These are phyloP conservation scores for Cryoendolithus antarcticus DNA, from an alignment of 2,329 filamentous ascomycete genomes.

Conservation along the genomic window DNA sequence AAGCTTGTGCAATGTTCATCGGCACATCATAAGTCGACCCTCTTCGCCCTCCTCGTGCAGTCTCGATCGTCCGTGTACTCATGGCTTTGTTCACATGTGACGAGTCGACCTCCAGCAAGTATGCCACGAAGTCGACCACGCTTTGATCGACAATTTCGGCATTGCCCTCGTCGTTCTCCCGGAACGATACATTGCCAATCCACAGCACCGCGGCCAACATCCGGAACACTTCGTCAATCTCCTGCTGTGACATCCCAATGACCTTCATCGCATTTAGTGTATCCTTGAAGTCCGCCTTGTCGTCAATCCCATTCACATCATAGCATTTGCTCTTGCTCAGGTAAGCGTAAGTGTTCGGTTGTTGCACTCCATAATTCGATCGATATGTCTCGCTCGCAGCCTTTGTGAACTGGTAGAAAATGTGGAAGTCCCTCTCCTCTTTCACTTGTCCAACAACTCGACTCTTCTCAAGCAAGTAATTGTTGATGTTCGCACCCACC, in stretches of 20 bases:
- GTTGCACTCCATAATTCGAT: slow-evolving; percentile 80
- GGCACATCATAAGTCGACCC: slow-evolving; percentile 62
- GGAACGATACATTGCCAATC: slow-evolving; percentile 88
- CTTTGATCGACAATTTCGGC: slow-evolving; percentile 78
- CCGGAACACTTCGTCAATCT: slow-evolving; percentile 94
- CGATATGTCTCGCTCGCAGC: slow-evolving; percentile 78
- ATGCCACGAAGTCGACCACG: slow-evolving; percentile 87
- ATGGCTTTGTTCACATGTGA: slow-evolving; percentile 73
- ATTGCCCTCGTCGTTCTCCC: slow-evolving; percentile 79
- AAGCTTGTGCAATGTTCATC: slow-evolving; percentile 75
- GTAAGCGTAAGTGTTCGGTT: slow-evolving; percentile 84
- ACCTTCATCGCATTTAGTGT: slow-evolving; percentile 89
- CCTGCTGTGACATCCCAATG: slow-evolving; percentile 74
- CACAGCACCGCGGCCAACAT: slow-evolving; percentile 86
- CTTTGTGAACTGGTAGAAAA: slow-evolving; percentile 98
- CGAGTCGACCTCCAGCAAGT: slow-evolving; percentile 77
- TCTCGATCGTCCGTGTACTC: slow-evolving; percentile 75
- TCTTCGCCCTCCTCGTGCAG: slow-evolving; percentile 51
- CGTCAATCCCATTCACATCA: slow-evolving; percentile 88
- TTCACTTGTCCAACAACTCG: slow-evolving; percentile 88
- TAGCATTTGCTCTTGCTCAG: slow-evolving; percentile 90
- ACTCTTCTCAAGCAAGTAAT: slow-evolving; percentile 91
- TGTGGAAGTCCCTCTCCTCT: slow-evolving; percentile 97
- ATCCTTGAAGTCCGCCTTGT: slow-evolving; percentile 75
- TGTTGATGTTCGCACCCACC: slow-evolving; percentile 92